Evolutionary conservation across 306 rosid species (phyloP).

Genomic region (Rubus idaeus): DNA sequence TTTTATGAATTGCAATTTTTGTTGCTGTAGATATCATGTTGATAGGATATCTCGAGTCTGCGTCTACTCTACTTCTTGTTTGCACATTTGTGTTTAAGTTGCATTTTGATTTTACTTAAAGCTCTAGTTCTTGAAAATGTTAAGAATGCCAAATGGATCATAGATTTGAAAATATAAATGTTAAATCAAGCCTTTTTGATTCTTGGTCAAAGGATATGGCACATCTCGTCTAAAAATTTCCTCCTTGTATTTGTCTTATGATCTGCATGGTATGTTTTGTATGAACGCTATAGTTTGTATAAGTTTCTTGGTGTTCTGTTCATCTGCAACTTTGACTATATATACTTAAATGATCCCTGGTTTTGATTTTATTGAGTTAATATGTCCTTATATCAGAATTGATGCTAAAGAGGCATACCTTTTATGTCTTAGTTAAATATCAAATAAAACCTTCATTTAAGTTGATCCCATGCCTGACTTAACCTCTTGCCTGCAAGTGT

Average conservation of each 20-base stretch:
- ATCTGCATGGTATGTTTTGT: neutral
- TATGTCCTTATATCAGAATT: neutral
- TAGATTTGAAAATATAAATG: neutral
- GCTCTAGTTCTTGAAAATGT: neutral
- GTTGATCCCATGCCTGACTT: neutral
- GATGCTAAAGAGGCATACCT: neutral
- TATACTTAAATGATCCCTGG: neutral
- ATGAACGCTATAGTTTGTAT: neutral
- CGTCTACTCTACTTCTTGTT: neutral
- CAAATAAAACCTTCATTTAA: neutral
- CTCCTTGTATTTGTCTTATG: neutral
- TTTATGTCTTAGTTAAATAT: neutral
- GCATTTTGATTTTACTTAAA: slow-evolving; percentile 5
- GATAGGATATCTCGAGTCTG: neutral
- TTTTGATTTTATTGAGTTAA: neutral
- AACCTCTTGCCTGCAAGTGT: neutral
- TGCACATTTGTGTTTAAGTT: neutral
- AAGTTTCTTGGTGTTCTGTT: slow-evolving; percentile 1
- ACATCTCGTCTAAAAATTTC: neutral
- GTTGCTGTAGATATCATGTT: neutral
- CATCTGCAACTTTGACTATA: neutral
- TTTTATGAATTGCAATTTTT: neutral
- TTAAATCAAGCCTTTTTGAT: neutral
- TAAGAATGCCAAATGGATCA: slow-evolving; percentile 13
- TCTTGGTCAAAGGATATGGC: neutral